Conservation (phyloP, 345 rosid species). For the Brassica juncea region DNA sequence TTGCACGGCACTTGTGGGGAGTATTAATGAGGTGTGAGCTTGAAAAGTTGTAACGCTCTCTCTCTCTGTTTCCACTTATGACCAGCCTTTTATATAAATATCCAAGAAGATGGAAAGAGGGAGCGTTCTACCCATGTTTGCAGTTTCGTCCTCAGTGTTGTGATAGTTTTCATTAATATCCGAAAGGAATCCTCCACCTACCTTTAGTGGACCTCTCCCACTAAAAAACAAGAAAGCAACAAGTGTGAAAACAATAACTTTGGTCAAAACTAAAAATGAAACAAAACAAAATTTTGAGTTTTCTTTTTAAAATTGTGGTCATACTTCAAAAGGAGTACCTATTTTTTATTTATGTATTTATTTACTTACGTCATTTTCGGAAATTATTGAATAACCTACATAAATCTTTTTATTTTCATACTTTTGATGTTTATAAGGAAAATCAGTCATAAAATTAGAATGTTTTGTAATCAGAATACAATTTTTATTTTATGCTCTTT, state of each 20-base stretch:
- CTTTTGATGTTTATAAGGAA: background rate
- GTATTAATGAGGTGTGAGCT: slow-evolving; percentile 5
- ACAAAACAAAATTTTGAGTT: slow-evolving; percentile 15
- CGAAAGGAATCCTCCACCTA: background rate
- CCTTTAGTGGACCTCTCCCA: slow-evolving; percentile 4
- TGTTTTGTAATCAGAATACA: background rate
- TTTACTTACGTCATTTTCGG: background rate
- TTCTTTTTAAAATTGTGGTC: slow-evolving; percentile 20
- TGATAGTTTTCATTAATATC: background rate
- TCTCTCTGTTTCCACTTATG: slow-evolving; percentile 16
- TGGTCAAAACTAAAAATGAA: background rate
- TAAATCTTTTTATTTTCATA: background rate
- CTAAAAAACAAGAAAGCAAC: background rate
- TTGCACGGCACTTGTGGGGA: slow-evolving; percentile 11
- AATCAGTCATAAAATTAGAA: background rate
- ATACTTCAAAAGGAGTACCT: background rate
- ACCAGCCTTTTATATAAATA: slow-evolving; percentile 8
- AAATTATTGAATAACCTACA: too few species aligned
- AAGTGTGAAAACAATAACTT: slow-evolving; percentile 22
- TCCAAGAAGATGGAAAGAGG: background rate
- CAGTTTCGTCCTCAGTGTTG: background rate
- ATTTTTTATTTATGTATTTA: background rate
- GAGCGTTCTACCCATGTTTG: slow-evolving; percentile 5
- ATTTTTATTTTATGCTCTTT: background rate
- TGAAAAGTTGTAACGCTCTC: background rate